Percentiles rank a stretch among this genome's conserved stretches.
phyloP scores from a whole-genome alignment of 192 early-diverging fungal species.

The Lobosporangium transversale region DNA sequence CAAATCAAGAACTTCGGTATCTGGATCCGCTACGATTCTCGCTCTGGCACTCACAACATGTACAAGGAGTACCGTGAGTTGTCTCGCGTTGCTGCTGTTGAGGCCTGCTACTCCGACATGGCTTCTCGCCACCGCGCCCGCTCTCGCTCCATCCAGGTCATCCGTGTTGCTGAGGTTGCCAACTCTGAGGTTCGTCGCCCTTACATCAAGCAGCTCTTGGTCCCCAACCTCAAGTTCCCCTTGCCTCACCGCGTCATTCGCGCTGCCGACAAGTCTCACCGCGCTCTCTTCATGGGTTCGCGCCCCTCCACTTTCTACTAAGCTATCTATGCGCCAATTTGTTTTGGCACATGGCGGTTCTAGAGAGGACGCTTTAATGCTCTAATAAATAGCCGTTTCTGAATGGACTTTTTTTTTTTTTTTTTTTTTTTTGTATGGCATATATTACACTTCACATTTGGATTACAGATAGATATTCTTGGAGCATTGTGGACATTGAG shows the following conservation, averaged over 20 bases:
- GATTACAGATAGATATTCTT: too few relatives aligned
- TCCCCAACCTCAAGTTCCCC: constrained; percentile 94
- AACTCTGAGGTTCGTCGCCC: constrained; percentile 88
- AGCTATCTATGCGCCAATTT: constrained; percentile 29
- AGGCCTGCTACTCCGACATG: constrained; percentile 78
- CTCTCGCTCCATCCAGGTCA: constrained; percentile 98
- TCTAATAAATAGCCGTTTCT: too few relatives aligned
- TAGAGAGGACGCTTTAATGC: not conserved
- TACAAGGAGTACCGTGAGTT: constrained; percentile 99
- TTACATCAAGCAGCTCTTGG: constrained; percentile 96
- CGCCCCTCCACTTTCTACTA: constrained; percentile 94
- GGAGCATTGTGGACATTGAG: too few relatives aligned
- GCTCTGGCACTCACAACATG: constrained; percentile 99
- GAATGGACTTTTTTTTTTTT: too few relatives aligned
- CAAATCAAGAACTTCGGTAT: constrained; percentile 98
- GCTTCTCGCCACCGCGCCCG: constrained; percentile 97
- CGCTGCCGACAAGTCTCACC: constrained; percentile 84
- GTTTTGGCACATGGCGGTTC: not conserved
- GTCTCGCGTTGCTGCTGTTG: constrained; percentile 72
- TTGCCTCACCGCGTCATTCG: constrained; percentile 95
- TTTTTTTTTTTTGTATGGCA: too few relatives aligned
- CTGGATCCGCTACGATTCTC: constrained; percentile 99
- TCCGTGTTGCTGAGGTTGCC: constrained; percentile 95
- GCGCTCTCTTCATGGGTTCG: constrained; percentile 86
- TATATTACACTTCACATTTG: too few relatives aligned